A percentile compares a stretch with the other conserved stretches of the same genome.
Evolutionary conservation across 2,329 filamentous ascomycete genomes (phyloP).

Genomic region (Aspergillus fumigatiaffinis): DNA sequence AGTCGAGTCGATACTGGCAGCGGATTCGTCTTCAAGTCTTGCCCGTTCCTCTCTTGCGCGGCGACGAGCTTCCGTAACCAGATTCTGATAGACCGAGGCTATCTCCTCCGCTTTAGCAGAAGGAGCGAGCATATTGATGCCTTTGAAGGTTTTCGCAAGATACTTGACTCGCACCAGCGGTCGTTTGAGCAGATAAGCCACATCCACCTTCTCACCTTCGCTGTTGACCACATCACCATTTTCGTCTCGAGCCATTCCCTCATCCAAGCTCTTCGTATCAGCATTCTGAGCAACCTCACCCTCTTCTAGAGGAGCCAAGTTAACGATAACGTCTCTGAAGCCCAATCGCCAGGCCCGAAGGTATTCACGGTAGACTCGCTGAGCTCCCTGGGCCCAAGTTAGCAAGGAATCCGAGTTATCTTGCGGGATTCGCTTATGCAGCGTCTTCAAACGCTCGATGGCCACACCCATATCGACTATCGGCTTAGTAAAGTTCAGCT

Average conservation of each 20-base stretch:
- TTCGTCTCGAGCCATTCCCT: constrained; percentile 54
- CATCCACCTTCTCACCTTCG: constrained; percentile 85
- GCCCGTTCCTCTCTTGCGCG: constrained; percentile 69
- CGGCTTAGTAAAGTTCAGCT: constrained; percentile 69
- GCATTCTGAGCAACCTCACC: constrained; percentile 48
- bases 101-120: constrained; percentile 55
- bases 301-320: constrained; percentile 72
- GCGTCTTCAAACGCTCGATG: constrained; percentile 74
- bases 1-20: constrained; percentile 75
- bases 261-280: constrained; percentile 49
- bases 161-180: constrained; percentile 85
- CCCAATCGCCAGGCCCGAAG: constrained; percentile 85
- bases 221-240: constrained; percentile 62
- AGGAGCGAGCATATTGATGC: constrained; percentile 41
- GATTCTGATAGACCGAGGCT: constrained; percentile 61
- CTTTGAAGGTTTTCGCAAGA: constrained; percentile 77
- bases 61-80: constrained; percentile 73
- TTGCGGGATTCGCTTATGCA: constrained; percentile 76
- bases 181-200: constrained; percentile 85
- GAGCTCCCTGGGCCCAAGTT: constrained; percentile 74
- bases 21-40: constrained; percentile 79
- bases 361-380: constrained; percentile 79
- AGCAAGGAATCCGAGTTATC: constrained; percentile 68
- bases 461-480: constrained; percentile 93
- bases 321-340: constrained; percentile 92